Evolutionary conservation across 306 rosid species (phyloP), one percentile per base, ranked within the genome.

Genomic region (Cicer arietinum): DNA sequence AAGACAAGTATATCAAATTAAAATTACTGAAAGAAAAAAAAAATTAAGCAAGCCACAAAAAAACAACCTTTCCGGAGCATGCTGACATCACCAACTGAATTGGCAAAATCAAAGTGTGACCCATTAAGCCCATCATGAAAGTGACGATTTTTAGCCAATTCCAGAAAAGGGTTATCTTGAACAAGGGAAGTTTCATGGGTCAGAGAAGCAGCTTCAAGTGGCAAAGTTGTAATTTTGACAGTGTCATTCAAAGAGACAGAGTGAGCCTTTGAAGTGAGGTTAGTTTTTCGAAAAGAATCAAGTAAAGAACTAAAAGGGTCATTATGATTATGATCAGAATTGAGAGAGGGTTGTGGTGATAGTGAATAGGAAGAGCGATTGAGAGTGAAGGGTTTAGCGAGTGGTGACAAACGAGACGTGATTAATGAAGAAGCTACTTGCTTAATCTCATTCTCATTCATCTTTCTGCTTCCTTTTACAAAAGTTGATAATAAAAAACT

Each of bases 321-420:
- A 6, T 45, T 11, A 45, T 5, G 39, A 46, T 3, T 43, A 58
- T 77, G 77, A 43, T 53, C 57, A 6, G 84, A 75, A 12, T n/a
- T 10, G 14, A 13, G 8, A 71, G 17, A 20, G 48, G 69, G 71
- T 69, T 69, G 37, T 6, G 74, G 10, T 17, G 74, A 46, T 3
- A 30, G 35, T 30, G 5, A 69, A 48, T 8, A 37, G 54, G 56
- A 10, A 22, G 80, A 46, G 14, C 85, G 82, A 46, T 76, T 84
- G 78, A 84, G 30, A 0, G 81, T 81, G 79, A 90, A 88, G 77
- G 93, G 91, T 79, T 80, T 85, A 47, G 96, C 96, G 5, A 76
- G 79, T 30, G 91, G 76, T 35, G 96, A 88, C 83, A 90, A 87
- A 62, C 88, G 86, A 52, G 90, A 84, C 4, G 74, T 54, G 67